Evolutionary conservation across 257 asterid species (phyloP).

Genomic region (Jasminum sambac): DNA sequence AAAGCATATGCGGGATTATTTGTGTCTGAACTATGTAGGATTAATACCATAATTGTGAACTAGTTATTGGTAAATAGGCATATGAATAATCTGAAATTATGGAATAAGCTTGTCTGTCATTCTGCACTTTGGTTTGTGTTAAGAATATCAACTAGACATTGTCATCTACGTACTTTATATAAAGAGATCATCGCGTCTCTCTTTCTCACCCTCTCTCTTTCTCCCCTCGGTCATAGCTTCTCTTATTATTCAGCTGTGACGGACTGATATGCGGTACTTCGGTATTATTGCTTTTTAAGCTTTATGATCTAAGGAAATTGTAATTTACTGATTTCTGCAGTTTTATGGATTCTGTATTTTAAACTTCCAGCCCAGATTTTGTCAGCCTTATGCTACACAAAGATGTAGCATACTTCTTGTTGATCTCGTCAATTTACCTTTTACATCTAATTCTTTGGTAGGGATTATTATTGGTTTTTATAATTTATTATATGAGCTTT

Average conservation of each 20-base stretch:
- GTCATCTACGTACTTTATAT: background rate
- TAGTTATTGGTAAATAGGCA: background rate
- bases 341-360: conserved; percentile 2
- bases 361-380: background rate
- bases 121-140: background rate
- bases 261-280: background rate
- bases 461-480: background rate
- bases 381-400: background rate
- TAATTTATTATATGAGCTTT: conserved; percentile 10
- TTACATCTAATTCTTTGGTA: conserved; percentile 8
- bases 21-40: conserved; percentile 2
- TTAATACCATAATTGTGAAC: background rate
- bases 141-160: conserved; percentile 4
- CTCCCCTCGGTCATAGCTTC: too few relatives aligned
- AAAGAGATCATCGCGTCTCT: background rate
- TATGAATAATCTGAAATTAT: conserved; percentile 2
- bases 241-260: background rate
- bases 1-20: conserved; percentile 7
- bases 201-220: background rate
- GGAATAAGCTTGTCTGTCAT: background rate
- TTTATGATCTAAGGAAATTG: background rate
- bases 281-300: background rate
- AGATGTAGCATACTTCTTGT: background rate
- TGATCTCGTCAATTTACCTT: background rate
- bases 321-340: conserved; percentile 19